Evolutionary conservation across 805 yeast species (phyloP), one percentile per base, ranked within the genome.

Genomic region (Wickerhamiella shivajii): DNA sequence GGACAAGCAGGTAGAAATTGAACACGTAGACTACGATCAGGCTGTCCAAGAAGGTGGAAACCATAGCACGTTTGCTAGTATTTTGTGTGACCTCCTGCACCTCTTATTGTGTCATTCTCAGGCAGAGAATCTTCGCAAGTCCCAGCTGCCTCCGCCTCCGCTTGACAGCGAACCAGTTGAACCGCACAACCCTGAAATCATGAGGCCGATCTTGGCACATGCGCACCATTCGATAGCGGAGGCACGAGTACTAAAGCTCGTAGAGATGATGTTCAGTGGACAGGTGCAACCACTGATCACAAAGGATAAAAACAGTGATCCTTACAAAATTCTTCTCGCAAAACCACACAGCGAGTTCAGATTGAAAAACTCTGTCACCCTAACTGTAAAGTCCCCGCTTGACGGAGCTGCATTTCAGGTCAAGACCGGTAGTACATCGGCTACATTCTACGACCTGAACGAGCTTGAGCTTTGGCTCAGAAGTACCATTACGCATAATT

Each of bases 1-100:
- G 25, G 72, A 75, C 40, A 77, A 75, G 40, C 58, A 69, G 23
- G 58, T 85, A 23, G 93, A 79, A 50, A 65, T 85, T 31, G 90
- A 76, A 40, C 60, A 71, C n/a, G 63, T 71, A 11, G 59, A 66
- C 3, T 59, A 51, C 6, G 60, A 55, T 13, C 61, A 55, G 11
- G 56, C 51, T 12, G 44, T 50, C 29, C 42, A 45, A 2, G 51
- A 54, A 17, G 52, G 61, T 3, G 15, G 50, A 57, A 24, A 25
- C 6, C 18, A 15, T 4, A 23, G 27, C 4, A 16, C 29, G 17
- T 55, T 61, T 34, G 81, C 85, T 4, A 70, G 71, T 34, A 57
- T 67, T 18, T 62, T 77, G 12, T 58, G 66, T 27, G 55, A 53
- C 10, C 67, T 68, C 31, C 53, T 78, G 16, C 71, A 74, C 42